Conservation (phyloP, 2,329 filamentous ascomycete genomes). For the Elsinoe fawcettii region DNA sequence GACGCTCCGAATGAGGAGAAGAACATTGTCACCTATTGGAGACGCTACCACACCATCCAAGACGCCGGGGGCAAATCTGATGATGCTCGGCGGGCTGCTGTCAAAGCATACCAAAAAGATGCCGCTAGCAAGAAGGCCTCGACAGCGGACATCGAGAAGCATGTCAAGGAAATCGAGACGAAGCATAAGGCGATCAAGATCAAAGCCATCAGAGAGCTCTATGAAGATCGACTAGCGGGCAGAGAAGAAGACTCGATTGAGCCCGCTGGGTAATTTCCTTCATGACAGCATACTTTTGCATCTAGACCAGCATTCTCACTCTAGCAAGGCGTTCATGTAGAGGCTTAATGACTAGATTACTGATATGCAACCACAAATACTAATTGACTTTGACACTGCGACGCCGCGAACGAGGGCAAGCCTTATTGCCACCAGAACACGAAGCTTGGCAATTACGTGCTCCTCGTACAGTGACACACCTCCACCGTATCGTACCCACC, state of each 20-base stretch:
- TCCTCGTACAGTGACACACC: background rate
- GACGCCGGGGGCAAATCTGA: slow-evolving; percentile 20
- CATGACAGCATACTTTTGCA: background rate
- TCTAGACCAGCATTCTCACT: background rate
- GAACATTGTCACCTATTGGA: slow-evolving; percentile 26
- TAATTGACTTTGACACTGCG: background rate
- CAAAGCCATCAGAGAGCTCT: slow-evolving; percentile 2
- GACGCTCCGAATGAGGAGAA: slow-evolving; percentile 20
- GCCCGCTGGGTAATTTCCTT: background rate
- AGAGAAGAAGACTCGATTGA: slow-evolving; percentile 1
- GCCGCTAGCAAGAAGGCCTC: slow-evolving; percentile 21
- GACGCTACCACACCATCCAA: slow-evolving; percentile 22
- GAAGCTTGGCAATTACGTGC: background rate
- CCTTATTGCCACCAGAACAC: background rate
- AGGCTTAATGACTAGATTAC: background rate
- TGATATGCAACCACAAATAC: background rate
- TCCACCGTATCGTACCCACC: background rate
- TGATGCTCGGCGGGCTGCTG: slow-evolving; percentile 18
- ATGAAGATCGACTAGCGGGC: background rate
- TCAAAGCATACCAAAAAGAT: slow-evolving; percentile 20
- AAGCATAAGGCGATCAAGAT: slow-evolving; percentile 10
- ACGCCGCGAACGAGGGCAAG: background rate
- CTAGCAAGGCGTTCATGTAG: background rate
- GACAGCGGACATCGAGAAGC: slow-evolving; percentile 17
- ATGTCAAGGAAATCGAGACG: slow-evolving; percentile 5